These are phyloP conservation scores for Nemania bipapillata DNA, from an alignment of 2,329 filamentous ascomycete species.

Conservation along the genomic window DNA sequence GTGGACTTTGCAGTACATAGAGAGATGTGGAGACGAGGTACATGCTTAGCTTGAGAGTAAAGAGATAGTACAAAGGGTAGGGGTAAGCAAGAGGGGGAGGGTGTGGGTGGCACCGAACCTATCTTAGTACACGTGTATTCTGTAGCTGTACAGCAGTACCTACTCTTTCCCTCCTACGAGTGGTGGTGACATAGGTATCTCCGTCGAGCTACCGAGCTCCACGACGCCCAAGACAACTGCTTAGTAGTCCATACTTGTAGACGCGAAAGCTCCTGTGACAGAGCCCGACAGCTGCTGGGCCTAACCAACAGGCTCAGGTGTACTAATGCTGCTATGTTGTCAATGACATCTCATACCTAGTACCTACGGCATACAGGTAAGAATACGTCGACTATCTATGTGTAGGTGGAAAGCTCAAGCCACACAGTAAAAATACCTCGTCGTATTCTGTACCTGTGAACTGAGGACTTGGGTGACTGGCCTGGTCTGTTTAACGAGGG, in stretches of 20 bases:
- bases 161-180: not conserved
- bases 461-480: conserved; percentile 11
- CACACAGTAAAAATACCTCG: conserved; percentile 28
- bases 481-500: conserved; percentile 20
- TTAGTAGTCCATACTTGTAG: not conserved
- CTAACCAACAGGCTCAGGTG: not conserved
- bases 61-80: conserved; percentile 26
- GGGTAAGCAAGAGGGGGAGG: conserved; percentile 33
- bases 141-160: not conserved
- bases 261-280: not conserved
- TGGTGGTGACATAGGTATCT: conserved; percentile 13
- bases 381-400: conserved; percentile 11
- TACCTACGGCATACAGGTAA: not conserved
- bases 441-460: conserved; percentile 6
- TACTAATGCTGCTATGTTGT: conserved; percentile 9
- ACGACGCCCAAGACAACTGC: not conserved
- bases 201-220: conserved; percentile 4
- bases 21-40: conserved; percentile 33
- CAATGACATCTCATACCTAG: not conserved
- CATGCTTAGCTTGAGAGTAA: conserved; percentile 23
- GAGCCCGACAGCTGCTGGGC: not conserved
- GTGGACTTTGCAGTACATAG: conserved; percentile 11
- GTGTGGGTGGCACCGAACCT: conserved; percentile 36
- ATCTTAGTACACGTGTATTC: conserved; percentile 29
- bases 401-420: conserved; percentile 11